Percentiles rank a stretch among this genome's conserved stretches.
phyloP scores from a whole-genome alignment of 345 rosid genomes.

The Luvunga scandens region DNA sequence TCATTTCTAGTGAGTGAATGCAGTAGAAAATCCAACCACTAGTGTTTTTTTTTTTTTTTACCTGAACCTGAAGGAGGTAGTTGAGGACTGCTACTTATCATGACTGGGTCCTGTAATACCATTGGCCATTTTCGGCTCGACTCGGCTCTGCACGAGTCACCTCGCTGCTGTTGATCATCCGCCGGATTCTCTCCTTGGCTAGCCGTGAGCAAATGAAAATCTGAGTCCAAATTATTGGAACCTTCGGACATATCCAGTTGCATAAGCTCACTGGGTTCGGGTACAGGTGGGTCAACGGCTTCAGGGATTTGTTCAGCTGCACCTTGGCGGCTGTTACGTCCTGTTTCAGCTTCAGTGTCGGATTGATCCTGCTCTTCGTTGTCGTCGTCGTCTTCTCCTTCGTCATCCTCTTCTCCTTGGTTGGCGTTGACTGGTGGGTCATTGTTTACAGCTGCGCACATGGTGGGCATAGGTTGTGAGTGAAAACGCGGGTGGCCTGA shows the following conservation, averaged over 20 bases:
- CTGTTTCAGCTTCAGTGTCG: conserved; percentile 42
- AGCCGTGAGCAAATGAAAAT: conserved; percentile 37
- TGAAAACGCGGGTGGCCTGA: conserved; percentile 43
- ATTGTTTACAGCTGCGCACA: conserved; percentile 13
- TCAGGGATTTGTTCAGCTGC: conserved; percentile 14
- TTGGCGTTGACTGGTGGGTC: conserved; percentile 24
- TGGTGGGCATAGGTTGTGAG: conserved; percentile 34
- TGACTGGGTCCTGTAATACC: conserved; percentile 29
- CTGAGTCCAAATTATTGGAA: conserved; percentile 66
- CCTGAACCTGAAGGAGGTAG: conserved; percentile 50
- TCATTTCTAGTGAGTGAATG: not conserved
- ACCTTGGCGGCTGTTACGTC: conserved; percentile 21
- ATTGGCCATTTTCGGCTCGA: conserved; percentile 49
- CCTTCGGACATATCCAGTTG: conserved; percentile 78
- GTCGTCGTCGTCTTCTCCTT: conserved; percentile 20
- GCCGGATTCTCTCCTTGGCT: conserved; percentile 22
- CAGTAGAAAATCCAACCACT: not conserved
- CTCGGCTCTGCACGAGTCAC: conserved; percentile 44
- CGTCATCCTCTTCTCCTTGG: conserved; percentile 37
- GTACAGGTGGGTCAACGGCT: conserved; percentile 15
- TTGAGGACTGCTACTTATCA: conserved; percentile 18
- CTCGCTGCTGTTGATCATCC: conserved; percentile 29
- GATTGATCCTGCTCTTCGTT: conserved; percentile 38
- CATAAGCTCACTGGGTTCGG: conserved; percentile 67
- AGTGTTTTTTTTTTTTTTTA: conserved; percentile 17